phyloP scores from a whole-genome alignment of 2,329 filamentous ascomycete genomes.

The Dichotomopilus funicola region DNA sequence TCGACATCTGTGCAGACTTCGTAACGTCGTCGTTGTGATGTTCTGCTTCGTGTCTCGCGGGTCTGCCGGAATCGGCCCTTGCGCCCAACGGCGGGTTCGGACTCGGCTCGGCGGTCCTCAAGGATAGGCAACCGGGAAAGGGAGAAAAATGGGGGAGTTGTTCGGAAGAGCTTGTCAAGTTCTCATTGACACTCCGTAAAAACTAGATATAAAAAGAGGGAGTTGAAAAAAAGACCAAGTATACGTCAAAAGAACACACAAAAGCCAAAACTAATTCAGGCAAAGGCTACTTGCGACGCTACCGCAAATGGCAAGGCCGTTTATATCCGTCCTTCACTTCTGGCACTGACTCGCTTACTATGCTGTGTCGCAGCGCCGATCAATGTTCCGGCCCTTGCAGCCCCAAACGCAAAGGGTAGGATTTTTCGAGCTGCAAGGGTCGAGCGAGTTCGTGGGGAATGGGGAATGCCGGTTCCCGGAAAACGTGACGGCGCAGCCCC shows the following conservation, averaged over 20 bases:
- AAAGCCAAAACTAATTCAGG: neutral
- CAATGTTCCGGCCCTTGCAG: constrained; percentile 4
- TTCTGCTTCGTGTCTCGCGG: neutral
- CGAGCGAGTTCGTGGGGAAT: too few relatives aligned
- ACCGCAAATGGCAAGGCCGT: constrained; percentile 10
- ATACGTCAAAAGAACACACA: neutral
- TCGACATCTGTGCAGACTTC: constrained; percentile 38
- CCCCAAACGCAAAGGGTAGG: neutral
- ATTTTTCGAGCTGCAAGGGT: neutral
- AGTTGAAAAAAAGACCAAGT: neutral
- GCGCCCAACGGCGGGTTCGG: constrained; percentile 4
- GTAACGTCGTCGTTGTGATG: neutral
- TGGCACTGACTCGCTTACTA: constrained; percentile 7
- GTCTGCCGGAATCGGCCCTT: constrained; percentile 8
- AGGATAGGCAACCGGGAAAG: neutral
- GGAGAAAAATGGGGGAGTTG: neutral
- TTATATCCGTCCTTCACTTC: constrained; percentile 13
- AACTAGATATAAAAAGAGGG: neutral
- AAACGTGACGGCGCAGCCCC: too few relatives aligned
- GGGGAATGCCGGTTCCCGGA: too few relatives aligned
- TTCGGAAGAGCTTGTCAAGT: neutral
- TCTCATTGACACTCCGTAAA: neutral
- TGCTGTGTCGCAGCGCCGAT: constrained; percentile 1
- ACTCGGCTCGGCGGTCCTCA: constrained; percentile 5
- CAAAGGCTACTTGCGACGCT: neutral